Conservation (phyloP, 2,329 filamentous ascomycete genomes). For the Rhinocladiella similis region DNA sequence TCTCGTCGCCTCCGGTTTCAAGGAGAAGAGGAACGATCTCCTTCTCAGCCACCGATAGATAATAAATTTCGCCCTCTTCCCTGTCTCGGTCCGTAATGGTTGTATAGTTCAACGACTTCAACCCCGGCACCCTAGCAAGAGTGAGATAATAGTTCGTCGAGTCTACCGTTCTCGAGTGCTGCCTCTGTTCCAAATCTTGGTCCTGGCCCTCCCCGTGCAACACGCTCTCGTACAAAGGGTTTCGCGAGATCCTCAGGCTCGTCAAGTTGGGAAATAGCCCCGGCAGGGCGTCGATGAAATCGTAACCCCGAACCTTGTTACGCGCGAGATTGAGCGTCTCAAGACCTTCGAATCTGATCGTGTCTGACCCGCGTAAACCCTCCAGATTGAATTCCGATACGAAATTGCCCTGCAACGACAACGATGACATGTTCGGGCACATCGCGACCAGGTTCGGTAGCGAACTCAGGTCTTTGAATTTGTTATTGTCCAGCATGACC, state of each 20-base stretch:
- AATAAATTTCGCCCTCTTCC: conserved; percentile 88
- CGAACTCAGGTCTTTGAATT: conserved; percentile 36
- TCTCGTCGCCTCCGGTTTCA: conserved; percentile 40
- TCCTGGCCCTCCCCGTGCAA: neutral
- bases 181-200: conserved; percentile 13
- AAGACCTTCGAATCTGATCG: conserved; percentile 54
- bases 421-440: conserved; percentile 52
- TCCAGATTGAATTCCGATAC: conserved; percentile 47
- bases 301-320: conserved; percentile 69
- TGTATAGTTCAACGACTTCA: conserved; percentile 49
- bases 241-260: conserved; percentile 78
- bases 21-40: conserved; percentile 64
- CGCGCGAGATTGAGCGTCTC: conserved; percentile 72
- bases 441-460: conserved; percentile 54
- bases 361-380: conserved; percentile 31
- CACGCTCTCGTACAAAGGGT: conserved; percentile 69
- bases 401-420: conserved; percentile 72
- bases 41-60: conserved; percentile 78
- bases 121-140: conserved; percentile 34
- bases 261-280: conserved; percentile 69
- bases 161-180: conserved; percentile 28
- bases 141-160: conserved; percentile 28
- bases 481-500: conserved; percentile 53
- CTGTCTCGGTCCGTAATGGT: conserved; percentile 72
- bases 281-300: conserved; percentile 69